Base-by-base conservation (phyloP, 2,329 filamentous ascomycete species). In the Colletotrichum spinosum region DNA sequence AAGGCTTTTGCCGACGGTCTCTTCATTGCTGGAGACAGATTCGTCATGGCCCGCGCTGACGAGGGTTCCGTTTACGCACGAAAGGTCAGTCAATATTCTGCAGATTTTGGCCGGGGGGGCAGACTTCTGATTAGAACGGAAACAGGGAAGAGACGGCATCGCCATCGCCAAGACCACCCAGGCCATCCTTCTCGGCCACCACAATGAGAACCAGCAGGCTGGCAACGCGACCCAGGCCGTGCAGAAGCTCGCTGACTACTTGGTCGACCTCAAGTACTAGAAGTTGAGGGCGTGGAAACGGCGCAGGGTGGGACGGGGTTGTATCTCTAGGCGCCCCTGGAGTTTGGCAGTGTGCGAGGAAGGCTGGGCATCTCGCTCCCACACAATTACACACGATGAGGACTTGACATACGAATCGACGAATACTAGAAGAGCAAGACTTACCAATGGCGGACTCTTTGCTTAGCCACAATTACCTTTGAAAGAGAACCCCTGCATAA, bases 131-230 rank as follows among this genome's bases (percentile, higher is more conserved):
- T 38, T 41, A 15, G 7, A 9, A n/a, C 17, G 7, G 15, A 38
- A 67, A 68, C 69, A 87, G 84, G 93, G 92, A 72, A 92, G 90
- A 77, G 88, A 90, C 76, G 96, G 96, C 70, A 81, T 97, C 74
- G 85, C 91, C 76, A 88, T 96, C 73, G 90, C 90, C 80, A 97
- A 97, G 86, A 97, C 95, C 74, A 90, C 86, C 75, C 91, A 97
- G 81, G 93, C 94, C 72, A 90, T 98, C 78, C 88, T 99, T 76
- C 82, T 99, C 77, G 92, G 89, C 72, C 93, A 97, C 84, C 93
- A 98, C 85, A 85, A 84, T 71, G 93, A 97, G 78, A 78, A 78
- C 68, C 82, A 90, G 71, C 85, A 92, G 77, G 92, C 92, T 56
- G 90, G 92, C 76, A 90, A 91, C 78, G 90, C 93, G 69, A 90